phyloP scores from a whole-genome alignment of 306 rosid genomes.

The Albizia julibrissin region DNA sequence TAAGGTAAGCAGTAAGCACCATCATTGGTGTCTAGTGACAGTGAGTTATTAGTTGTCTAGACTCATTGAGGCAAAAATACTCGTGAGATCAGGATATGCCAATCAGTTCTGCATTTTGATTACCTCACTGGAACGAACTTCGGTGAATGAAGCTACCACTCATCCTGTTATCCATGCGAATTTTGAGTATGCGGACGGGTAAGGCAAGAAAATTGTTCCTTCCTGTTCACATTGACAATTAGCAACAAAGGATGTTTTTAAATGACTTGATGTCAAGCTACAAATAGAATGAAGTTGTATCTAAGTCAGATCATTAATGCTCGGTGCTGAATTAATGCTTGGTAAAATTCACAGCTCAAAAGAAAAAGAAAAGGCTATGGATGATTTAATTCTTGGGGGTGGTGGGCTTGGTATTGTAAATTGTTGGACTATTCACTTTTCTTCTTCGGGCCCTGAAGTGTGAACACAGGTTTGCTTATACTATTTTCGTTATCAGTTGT shows the following conservation, averaged over 20 bases:
- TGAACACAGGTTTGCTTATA: slow-evolving; percentile 46
- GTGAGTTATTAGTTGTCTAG: background rate
- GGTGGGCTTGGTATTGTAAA: background rate
- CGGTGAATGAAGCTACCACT: background rate
- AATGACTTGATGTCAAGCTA: slow-evolving; percentile 12
- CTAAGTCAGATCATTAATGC: slow-evolving; percentile 17
- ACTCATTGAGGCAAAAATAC: background rate
- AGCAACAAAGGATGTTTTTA: slow-evolving; percentile 6
- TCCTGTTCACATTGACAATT: slow-evolving; percentile 19
- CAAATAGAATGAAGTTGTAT: background rate
- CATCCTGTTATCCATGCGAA: background rate
- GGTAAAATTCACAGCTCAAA: slow-evolving; percentile 24
- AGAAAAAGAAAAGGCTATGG: background rate
- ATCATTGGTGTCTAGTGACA: background rate
- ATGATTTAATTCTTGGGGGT: slow-evolving; percentile 18
- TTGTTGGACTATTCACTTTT: slow-evolving; percentile 33
- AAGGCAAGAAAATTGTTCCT: slow-evolving; percentile 9
- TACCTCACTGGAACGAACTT: background rate
- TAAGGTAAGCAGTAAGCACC: background rate
- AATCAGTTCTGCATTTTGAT: background rate
- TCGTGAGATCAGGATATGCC: background rate
- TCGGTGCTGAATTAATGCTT: background rate
- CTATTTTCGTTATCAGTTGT: slow-evolving; percentile 22
- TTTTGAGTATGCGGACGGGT: background rate
- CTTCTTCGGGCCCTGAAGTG: slow-evolving; percentile 64